Evolutionary conservation across 805 yeast genomes (phyloP).

Genomic region (Sugiyamaella chiloensis): DNA sequence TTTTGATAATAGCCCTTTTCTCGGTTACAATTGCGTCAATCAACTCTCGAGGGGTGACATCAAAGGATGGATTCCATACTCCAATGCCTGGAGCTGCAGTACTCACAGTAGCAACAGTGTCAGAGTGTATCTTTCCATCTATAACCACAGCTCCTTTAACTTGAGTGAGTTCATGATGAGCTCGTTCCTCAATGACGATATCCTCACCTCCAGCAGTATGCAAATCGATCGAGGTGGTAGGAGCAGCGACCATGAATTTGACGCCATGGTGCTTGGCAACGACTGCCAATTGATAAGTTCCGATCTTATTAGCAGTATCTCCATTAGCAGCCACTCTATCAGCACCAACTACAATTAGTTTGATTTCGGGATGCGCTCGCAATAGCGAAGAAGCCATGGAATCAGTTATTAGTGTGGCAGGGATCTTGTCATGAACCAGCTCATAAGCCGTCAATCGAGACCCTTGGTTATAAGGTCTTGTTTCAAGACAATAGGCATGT

Average conservation of each 20-base stretch:
- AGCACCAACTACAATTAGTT: conserved; percentile 90
- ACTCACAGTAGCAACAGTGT: conserved; percentile 53
- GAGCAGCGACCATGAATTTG: conserved; percentile 92
- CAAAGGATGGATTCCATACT: conserved; percentile 97
- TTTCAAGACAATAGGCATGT: conserved; percentile 84
- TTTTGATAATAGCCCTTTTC: conserved; percentile 54
- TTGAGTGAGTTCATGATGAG: conserved; percentile 70
- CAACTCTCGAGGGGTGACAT: conserved; percentile 77
- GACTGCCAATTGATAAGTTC: conserved; percentile 84
- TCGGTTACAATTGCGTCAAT: conserved; percentile 93
- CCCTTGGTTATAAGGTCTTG: conserved; percentile 97
- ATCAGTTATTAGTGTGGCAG: conserved; percentile 85
- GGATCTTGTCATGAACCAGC: conserved; percentile 77
- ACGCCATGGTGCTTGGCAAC: conserved; percentile 66
- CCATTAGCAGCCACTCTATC: conserved; percentile 92
- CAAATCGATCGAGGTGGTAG: conserved; percentile 83
- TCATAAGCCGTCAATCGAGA: conserved; percentile 91
- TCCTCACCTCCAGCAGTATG: conserved; percentile 63
- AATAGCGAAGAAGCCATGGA: conserved; percentile 84
- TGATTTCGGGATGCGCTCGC: conserved; percentile 60
- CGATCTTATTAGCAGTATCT: conserved; percentile 94
- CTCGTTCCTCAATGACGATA: conserved; percentile 85
- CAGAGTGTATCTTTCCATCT: conserved; percentile 26
- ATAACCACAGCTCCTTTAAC: conserved; percentile 64
- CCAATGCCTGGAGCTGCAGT: conserved; percentile 80